Percentiles rank a stretch among this genome's conserved stretches.
phyloP scores from a whole-genome alignment of 2,329 filamentous ascomycete genomes.

The Ophiocordyceps sinensis region DNA sequence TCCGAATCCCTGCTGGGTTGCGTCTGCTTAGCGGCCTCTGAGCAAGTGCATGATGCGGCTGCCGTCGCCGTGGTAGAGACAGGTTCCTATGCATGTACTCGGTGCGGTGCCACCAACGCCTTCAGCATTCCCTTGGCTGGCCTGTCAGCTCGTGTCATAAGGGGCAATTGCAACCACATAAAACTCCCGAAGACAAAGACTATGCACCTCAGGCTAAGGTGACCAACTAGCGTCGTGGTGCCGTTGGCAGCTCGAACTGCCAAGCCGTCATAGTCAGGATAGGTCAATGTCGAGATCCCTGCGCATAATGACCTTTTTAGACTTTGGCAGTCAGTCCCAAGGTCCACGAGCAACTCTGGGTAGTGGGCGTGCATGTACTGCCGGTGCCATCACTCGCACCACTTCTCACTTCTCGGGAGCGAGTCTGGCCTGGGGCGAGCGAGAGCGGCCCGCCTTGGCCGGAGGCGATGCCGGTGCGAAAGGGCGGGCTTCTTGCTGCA shows the following conservation, averaged over 20 bases:
- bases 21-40: constrained; percentile 2
- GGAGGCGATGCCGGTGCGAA: too few relatives aligned
- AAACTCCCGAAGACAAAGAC: neutral
- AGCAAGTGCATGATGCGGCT: constrained; percentile 4
- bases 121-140: neutral
- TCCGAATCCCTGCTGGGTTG: constrained; percentile 11
- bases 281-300: neutral
- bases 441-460: too few relatives aligned
- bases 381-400: too few relatives aligned
- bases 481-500: too few relatives aligned
- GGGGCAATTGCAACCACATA: constrained; percentile 1
- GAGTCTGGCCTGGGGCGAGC: too few relatives aligned
- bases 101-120: neutral
- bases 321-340: neutral
- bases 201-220: neutral
- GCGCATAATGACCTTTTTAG: neutral
- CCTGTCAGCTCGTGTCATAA: neutral
- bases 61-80: neutral
- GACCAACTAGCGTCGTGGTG: neutral
- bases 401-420: too few relatives aligned
- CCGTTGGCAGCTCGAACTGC: neutral
- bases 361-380: too few relatives aligned
- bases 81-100: neutral
- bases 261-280: neutral
- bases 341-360: neutral